These are phyloP conservation scores for Nemania sp. DNA, from an alignment of 2,329 filamentous ascomycete genomes.

Conservation along the genomic window DNA sequence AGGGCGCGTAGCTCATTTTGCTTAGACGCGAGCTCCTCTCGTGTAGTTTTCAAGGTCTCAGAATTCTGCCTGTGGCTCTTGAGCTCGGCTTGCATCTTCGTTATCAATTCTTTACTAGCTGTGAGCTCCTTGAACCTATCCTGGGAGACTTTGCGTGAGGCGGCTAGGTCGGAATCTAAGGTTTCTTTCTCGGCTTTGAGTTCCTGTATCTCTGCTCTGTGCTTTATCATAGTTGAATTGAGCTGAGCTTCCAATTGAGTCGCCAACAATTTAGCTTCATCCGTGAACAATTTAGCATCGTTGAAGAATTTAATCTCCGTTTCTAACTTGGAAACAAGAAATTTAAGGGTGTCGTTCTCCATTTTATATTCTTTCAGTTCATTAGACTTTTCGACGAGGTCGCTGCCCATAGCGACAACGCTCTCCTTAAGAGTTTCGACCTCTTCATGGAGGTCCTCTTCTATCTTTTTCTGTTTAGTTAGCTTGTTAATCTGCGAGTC, in stretches of 20 bases:
- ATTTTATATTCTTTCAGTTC: constrained; percentile 75
- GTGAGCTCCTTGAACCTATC: constrained; percentile 88
- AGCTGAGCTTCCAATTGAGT: constrained; percentile 69
- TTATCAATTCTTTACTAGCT: constrained; percentile 81
- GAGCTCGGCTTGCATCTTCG: constrained; percentile 89
- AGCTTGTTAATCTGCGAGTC: constrained; percentile 79
- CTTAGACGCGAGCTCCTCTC: constrained; percentile 76
- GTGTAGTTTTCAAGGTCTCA: constrained; percentile 76
- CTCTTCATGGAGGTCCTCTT: constrained; percentile 85
- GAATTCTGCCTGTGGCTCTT: constrained; percentile 82
- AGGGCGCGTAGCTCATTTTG: constrained; percentile 75
- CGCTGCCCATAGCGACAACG: constrained; percentile 80
- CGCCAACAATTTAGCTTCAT: not conserved
- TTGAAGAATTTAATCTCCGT: too few relatives aligned
- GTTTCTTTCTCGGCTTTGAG: constrained; percentile 74
- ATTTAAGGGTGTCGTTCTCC: constrained; percentile 76
- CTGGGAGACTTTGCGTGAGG: constrained; percentile 87
- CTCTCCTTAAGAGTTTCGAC: constrained; percentile 86
- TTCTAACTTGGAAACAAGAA: constrained; percentile 75
- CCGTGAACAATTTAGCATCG: too few relatives aligned
- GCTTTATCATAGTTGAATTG: constrained; percentile 60
- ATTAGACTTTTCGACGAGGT: constrained; percentile 87
- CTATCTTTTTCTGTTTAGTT: constrained; percentile 76
- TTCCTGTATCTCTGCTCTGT: too few relatives aligned
- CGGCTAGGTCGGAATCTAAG: constrained; percentile 85